phyloP scores from a whole-genome alignment of 345 rosid genomes.

The Xanthoceras sorbifolium region DNA sequence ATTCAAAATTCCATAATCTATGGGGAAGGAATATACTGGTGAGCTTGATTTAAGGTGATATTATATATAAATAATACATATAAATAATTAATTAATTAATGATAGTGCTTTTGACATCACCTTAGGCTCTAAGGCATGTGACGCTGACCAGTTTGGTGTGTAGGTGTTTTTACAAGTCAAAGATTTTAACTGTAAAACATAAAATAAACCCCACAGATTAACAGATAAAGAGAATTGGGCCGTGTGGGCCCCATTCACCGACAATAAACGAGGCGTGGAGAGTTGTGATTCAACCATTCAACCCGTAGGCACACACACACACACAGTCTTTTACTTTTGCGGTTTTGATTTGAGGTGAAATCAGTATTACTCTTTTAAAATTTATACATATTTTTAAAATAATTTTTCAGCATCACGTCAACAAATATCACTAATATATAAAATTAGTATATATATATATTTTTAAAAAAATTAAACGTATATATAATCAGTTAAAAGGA shows the following conservation, averaged over 20 bases:
- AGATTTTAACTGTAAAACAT: background rate
- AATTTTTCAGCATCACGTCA: no score
- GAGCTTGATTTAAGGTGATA: background rate
- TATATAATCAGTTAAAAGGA: no score
- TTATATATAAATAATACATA: background rate
- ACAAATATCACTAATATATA: no score
- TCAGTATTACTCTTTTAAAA: no score
- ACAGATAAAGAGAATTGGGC: background rate
- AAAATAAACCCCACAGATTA: background rate
- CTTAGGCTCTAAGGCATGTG: background rate
- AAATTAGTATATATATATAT: no score
- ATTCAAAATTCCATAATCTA: background rate
- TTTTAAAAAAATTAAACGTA: no score
- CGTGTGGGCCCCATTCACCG: conserved; percentile 2
- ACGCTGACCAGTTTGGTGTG: background rate
- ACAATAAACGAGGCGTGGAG: background rate
- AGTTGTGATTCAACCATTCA: background rate
- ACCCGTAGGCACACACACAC: no score
- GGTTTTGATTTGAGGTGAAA: no score
- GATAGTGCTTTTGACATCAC: background rate
- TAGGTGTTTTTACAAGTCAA: background rate
- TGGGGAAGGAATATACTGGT: background rate
- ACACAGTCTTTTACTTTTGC: no score
- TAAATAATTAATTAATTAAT: background rate
- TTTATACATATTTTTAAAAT: no score